These are phyloP conservation scores for Seminavis robusta DNA, from an alignment of 108 stramenopile species.

Conservation along the genomic window DNA sequence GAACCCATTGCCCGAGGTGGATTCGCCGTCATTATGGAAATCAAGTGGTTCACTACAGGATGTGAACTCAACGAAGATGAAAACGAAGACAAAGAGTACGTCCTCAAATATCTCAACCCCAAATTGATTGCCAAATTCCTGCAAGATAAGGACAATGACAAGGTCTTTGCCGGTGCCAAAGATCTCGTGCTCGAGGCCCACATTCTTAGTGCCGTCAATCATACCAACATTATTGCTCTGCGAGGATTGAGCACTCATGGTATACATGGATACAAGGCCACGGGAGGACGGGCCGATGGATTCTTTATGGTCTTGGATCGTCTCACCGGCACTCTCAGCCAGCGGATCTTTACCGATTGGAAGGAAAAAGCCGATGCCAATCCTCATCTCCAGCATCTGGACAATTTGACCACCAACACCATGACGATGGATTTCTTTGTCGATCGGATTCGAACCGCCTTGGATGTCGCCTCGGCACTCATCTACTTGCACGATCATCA, in stretches of 20 bases:
- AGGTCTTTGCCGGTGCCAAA: background rate
- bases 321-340: constrained; percentile 56
- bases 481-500: constrained; percentile 36
- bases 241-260: constrained; percentile 35
- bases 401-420: no score
- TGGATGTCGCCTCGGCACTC: constrained; percentile 36
- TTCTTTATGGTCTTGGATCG: constrained; percentile 72
- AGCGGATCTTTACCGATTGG: no score
- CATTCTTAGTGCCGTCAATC: constrained; percentile 8
- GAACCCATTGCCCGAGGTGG: no score
- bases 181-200: constrained; percentile 17
- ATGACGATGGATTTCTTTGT: background rate
- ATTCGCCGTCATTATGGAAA: no score
- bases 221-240: constrained; percentile 53
- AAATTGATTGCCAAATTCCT: background rate
- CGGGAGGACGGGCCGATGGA: constrained; percentile 32
- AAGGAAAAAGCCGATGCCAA: no score
- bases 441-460: constrained; percentile 12
- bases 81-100: background rate
- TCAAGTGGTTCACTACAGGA: background rate
- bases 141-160: background rate
- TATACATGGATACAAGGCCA: background rate
- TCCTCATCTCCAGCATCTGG: no score
- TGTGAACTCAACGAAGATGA: background rate
- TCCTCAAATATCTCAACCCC: background rate